Base-by-base conservation (phyloP, 306 rosid species). In the Vigna mungo region DNA sequence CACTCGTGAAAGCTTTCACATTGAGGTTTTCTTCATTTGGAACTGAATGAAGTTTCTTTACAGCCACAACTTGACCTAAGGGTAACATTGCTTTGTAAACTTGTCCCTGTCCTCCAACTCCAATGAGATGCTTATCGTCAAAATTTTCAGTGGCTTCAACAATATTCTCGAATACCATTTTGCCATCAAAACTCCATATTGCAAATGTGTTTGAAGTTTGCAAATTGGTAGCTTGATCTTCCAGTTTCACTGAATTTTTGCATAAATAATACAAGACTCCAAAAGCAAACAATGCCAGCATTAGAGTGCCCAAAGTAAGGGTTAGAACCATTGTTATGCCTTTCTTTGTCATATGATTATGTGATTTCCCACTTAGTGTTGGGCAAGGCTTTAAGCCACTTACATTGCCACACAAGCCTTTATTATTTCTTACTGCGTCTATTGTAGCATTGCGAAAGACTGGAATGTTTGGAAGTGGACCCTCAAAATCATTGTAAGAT, bases 101-200 rank as follows among this genome's bases (percentile, higher is more conserved):
- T 4, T 4, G 36, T 3, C 36, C 36, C 0, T 32, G 36, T 0
- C 36, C 36, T 32, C 36, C 36, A 32, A 32, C 36, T 32, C 36
- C 36, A 32, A 32, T 32, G 36, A 32, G 36, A 32, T 32, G 36
- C 36, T 32, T 32, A 0, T 32, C 36, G 36, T 32, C 36, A 32
- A 32, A 32, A 32, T 32, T 32, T 4, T 32, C 36, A 4, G 36
- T 32, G 6, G 36, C 36, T 32, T 32, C 36, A 32, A 32, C 6
- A 32, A 32, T 32, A 32, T 32, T 32, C 36, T 32, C 36, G 1
- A 32, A 32, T 32, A 32, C 36, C 36, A 32, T 32, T 32, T 51
- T 65, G 0, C 78, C 37, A 11, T 41, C 68, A 53, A 17, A 77
- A 37, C 68, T 39, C 81, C 74, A 67, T 3, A 53, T 32, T 5